Evolutionary conservation across 768 basidiomycete genomes (phyloP).

Genomic region (Leucocoprinus leucothites): DNA sequence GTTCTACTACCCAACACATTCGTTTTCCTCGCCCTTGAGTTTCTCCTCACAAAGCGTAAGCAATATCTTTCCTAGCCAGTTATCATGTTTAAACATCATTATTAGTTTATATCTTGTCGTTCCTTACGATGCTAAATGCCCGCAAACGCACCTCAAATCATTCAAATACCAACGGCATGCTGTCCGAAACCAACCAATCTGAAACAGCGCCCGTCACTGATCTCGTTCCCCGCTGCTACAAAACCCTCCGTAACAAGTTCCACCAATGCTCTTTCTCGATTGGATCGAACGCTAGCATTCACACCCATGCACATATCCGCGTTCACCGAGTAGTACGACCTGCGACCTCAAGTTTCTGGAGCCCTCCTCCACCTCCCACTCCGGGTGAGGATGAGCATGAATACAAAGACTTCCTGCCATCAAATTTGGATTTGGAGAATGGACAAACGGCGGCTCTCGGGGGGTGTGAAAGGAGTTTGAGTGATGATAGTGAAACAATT

Average conservation of each 20-base stretch:
- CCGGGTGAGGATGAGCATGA: conserved; percentile 1
- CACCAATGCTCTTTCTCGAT: not conserved
- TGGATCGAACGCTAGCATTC: not conserved
- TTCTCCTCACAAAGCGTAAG: conserved; percentile 43
- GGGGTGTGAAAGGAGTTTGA: conserved; percentile 3
- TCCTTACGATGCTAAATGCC: conserved; percentile 43
- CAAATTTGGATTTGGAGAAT: conserved; percentile 2
- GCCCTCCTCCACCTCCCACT: conserved; percentile 8
- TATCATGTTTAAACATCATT: not conserved
- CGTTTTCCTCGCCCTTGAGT: conserved; percentile 39
- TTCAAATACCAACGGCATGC: not conserved
- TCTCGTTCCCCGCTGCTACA: not conserved
- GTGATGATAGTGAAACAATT: conserved; percentile 10
- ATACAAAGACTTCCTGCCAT: not conserved
- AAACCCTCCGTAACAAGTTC: not conserved
- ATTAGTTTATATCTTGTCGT: conserved; percentile 48
- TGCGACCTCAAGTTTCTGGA: conserved; percentile 23
- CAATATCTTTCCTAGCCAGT: not conserved
- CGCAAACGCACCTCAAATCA: conserved; percentile 23
- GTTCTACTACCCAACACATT: conserved; percentile 41
- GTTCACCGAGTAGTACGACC: conserved; percentile 5
- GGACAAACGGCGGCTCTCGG: not conserved
- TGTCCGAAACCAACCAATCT: not conserved
- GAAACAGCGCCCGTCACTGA: not conserved
- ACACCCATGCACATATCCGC: conserved; percentile 6